Evolutionary conservation across 2,329 filamentous ascomycete genomes (phyloP).

Genomic region (Eutypella sp.): DNA sequence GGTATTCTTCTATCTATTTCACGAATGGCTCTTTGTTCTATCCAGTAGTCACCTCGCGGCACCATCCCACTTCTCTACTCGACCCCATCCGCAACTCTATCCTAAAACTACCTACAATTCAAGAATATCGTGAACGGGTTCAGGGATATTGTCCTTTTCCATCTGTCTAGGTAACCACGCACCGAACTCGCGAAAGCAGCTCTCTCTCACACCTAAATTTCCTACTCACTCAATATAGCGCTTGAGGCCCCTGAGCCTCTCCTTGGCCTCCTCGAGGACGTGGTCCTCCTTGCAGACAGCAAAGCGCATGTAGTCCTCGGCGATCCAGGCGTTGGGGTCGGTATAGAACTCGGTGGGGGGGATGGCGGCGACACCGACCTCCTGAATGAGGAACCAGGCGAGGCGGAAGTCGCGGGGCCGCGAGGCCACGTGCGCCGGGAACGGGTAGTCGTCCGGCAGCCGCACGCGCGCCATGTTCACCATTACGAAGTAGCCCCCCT

Average conservation of each 20-base stretch:
- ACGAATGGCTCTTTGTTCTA: too few species aligned
- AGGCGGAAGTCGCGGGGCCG: slow-evolving; percentile 92
- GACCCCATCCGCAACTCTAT: too few species aligned
- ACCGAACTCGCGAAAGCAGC: too few species aligned
- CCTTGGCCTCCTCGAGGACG: slow-evolving; percentile 74
- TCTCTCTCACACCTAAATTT: too few species aligned
- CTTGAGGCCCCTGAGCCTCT: slow-evolving; percentile 66
- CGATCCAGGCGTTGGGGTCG: slow-evolving; percentile 73
- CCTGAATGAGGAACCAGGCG: slow-evolving; percentile 93
- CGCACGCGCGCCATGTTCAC: slow-evolving; percentile 88
- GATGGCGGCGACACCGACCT: slow-evolving; percentile 91
- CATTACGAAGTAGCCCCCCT: slow-evolving; percentile 96
- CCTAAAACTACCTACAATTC: too few species aligned
- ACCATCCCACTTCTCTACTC: too few species aligned
- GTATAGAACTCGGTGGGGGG: slow-evolving; percentile 98
- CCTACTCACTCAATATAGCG: slow-evolving; percentile 53
- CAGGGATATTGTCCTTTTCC: too few species aligned
- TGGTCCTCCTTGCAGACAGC: slow-evolving; percentile 95
- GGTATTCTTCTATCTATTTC: too few species aligned
- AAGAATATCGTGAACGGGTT: too few species aligned
- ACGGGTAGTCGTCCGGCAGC: slow-evolving; percentile 77
- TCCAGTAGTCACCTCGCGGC: too few species aligned
- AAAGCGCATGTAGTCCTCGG: slow-evolving; percentile 90
- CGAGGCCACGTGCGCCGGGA: slow-evolving; percentile 81
- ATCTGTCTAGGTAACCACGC: too few species aligned